Evolutionary conservation across 2,329 filamentous ascomycete genomes (phyloP), one percentile per base, ranked within the genome.

Genomic region (Bipolaris zeicola): DNA sequence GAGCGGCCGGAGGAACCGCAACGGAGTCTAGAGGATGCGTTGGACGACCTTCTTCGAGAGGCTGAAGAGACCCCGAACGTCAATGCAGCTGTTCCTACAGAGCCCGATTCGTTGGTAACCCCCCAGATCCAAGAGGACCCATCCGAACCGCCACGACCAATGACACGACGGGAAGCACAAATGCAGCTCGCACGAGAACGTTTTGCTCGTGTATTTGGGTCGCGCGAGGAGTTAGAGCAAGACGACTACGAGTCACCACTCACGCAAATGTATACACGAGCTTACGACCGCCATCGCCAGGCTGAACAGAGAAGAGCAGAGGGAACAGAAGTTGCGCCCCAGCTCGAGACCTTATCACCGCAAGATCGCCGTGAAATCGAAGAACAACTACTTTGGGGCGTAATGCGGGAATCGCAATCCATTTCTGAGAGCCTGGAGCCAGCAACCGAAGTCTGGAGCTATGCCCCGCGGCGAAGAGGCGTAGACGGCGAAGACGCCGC

Each of bases 231-330:
- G 10, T 71, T 82, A 49, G 68, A 78, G n/a, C 75, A 73, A 3
- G 79, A 80, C 3, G 76, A 79, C 31, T 82, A 82, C 60, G 76
- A 79, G 52, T 80, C 77, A n/a, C 80, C 80, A 0, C 77, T 82
- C 11, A 75, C 78, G 16, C 73, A 74, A 57, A 78, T 82, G 78
- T 82, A 80, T 64, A 76, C 69, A 16, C 65, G 80, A 46, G 80
- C 80, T 1, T 73, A 69, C 55, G 76, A 77, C 16, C 71, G 79
- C 6, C 80, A 80, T 60, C 71, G 73, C 31, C 74, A 71, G 47
- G 79, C 78, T 1, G 79, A 81, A 57, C 71, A 69, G 37, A 59
- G 64, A 18, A 64, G 72, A 34, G 66, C 67, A 22, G 50, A 61
- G 6, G 64, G 68, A 7, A 58, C 68, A 5, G 65, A 64, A 0